These are phyloP conservation scores for Trichoderma gracile DNA, from an alignment of 2,329 filamentous ascomycete genomes.

Conservation along the genomic window DNA sequence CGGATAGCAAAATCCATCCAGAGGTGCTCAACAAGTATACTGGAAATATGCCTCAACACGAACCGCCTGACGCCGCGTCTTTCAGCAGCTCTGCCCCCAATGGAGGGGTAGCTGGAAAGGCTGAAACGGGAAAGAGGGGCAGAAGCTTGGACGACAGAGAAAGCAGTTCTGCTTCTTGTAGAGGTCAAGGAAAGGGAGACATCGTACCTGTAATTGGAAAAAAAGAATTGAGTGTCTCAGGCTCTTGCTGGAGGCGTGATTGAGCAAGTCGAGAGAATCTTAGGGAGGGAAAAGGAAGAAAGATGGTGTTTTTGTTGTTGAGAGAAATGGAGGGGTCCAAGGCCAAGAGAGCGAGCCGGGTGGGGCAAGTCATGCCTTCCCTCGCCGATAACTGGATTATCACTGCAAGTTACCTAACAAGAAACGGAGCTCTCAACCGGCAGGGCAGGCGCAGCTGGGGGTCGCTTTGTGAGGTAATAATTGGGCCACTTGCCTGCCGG, in stretches of 20 bases:
- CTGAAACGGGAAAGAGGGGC: conserved; percentile 25
- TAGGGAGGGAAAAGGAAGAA: conserved; percentile 13
- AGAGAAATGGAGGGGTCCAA: conserved; percentile 24
- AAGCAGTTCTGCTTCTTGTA: not conserved
- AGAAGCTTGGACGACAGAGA: not conserved
- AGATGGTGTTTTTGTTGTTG: conserved; percentile 20
- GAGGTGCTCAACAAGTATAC: not conserved
- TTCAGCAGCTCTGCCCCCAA: conserved; percentile 18
- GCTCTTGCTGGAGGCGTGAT: conserved; percentile 11
- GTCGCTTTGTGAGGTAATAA: conserved; percentile 22
- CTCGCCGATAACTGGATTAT: not conserved
- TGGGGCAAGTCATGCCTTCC: conserved; percentile 17
- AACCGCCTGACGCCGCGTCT: conserved; percentile 11
- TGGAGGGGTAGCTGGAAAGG: conserved; percentile 28
- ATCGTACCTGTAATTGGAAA: conserved; percentile 14
- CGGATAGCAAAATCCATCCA: not conserved
- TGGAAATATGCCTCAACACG: conserved; percentile 33
- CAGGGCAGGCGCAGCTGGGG: conserved; percentile 7
- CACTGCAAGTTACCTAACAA: conserved; percentile 19
- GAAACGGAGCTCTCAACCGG: not conserved
- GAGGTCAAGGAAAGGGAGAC: not conserved
- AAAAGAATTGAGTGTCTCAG: conserved; percentile 25
- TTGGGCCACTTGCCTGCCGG: conserved; percentile 1
- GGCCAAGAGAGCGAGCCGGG: not conserved
- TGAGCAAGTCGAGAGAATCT: conserved; percentile 1